A percentile compares a stretch with the other conserved stretches of the same genome.
Conservation (phyloP, 306 rosid genomes). For the Sphenostylis stenocarpa region DNA sequence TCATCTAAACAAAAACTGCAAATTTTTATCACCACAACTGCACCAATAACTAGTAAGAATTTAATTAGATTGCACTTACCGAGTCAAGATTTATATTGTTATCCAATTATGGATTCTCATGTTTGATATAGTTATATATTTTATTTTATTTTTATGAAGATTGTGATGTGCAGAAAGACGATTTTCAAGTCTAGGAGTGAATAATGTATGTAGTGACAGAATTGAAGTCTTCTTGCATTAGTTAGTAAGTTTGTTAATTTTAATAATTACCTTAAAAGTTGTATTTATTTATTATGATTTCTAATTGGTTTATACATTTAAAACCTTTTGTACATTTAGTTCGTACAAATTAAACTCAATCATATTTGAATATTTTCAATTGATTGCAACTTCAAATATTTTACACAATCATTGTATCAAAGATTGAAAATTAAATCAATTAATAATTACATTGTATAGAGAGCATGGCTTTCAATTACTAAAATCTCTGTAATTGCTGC, state of each 20-base stretch:
- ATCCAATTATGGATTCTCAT: background rate
- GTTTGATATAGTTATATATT: background rate
- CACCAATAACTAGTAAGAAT: background rate
- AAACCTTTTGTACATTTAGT: background rate
- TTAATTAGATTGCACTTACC: background rate
- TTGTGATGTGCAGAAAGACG: too few species aligned
- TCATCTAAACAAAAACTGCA: constrained; percentile 2
- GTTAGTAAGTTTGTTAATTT: too few species aligned
- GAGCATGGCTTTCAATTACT: background rate
- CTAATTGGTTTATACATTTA: background rate
- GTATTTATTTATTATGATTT: background rate
- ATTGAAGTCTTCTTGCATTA: too few species aligned
- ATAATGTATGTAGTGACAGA: too few species aligned
- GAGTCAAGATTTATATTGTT: background rate
- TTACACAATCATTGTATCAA: background rate
- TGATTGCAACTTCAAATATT: background rate
- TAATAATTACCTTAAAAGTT: too few species aligned
- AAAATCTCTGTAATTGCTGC: background rate
- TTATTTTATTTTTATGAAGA: too few species aligned
- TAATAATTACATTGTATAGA: background rate
- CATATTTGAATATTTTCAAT: too few species aligned
- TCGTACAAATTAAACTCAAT: background rate
- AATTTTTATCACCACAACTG: background rate
- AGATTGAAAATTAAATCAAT: background rate
- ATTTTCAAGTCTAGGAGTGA: too few species aligned